Evolutionary conservation across 2,329 filamentous ascomycete species (phyloP), one percentile per base, ranked within the genome.

Genomic region (Fusarium sacchari): DNA sequence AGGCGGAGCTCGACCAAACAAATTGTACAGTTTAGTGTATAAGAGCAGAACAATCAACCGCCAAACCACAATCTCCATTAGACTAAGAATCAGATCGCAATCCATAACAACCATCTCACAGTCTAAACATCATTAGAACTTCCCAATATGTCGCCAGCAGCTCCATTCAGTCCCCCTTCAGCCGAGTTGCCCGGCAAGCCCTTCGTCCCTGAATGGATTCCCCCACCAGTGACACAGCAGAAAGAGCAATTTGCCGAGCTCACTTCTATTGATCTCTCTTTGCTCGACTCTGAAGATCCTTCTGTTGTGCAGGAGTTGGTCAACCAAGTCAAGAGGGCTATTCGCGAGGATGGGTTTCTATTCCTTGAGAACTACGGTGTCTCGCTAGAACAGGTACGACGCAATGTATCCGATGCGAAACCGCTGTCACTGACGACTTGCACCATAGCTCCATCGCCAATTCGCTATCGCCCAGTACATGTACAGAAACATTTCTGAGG

Each of bases 351-450:
- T 70, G 84, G 83, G 0, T 85, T 85, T 56, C 75, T 86, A 10
- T 87, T 86, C 75, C 78, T 88, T 1, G 83, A 86, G 69, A 86
- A 88, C 76, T 87, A 88, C 65, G 86, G 86, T 22, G 76, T 88
- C 30, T 86, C 84, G 4, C 68, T 87, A 11, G 85, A 81, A 66
- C 80, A 81, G 72, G 79, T 80, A 61, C 46, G 72, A 30, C 2
- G 13, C 12, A 6, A 22, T 28, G 17, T 7, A 50, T 26, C 24
- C 11, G 39, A 18, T 5, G 24, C 6, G 3, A 22, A 17, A 17
- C 17, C n/a, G 55, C 22, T 24, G 13, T 37, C n/a, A 10, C n/a
- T 58, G 2, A 66, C 24, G 6, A 9, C 22, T 7, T 17, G 9
- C 18, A 26, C 47, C 22, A 20, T 80, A 86, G 80, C 81, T 87